Evolutionary conservation across 345 rosid species (phyloP).

Genomic region (Anacardium occidentale): DNA sequence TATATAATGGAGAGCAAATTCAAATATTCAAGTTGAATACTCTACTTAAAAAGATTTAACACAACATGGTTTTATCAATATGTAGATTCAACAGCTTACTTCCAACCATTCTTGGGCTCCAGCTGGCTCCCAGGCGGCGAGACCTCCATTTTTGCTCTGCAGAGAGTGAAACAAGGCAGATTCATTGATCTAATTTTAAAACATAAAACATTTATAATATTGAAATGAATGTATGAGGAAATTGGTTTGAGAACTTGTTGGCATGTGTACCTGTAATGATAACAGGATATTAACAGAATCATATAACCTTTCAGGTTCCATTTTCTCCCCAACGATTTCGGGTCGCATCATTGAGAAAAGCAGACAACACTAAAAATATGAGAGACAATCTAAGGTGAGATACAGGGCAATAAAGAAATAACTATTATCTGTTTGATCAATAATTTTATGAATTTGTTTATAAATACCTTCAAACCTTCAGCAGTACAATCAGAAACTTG

Average conservation of each 20-base stretch:
- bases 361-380: constrained; percentile 33
- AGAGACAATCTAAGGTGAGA: background rate
- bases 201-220: background rate
- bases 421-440: background rate
- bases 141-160: constrained; percentile 46
- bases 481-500: constrained; percentile 23
- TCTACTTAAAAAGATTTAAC: too few species aligned
- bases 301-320: constrained; percentile 31
- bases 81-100: constrained; percentile 20
- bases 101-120: constrained; percentile 20
- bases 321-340: constrained; percentile 38
- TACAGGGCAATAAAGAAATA: background rate
- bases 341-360: constrained; percentile 32
- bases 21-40: background rate
- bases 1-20: background rate
- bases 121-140: constrained; percentile 51
- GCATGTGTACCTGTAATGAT: constrained; percentile 32
- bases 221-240: too few species aligned
- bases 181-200: too few species aligned
- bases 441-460: background rate
- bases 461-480: constrained; percentile 9
- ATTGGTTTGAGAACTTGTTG: too few species aligned
- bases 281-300: constrained; percentile 45
- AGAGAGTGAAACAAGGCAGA: background rate
- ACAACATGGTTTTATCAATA: background rate